Percentiles rank a stretch among this genome's conserved stretches.
Evolutionary conservation across 495 filamentous ascomycete species (phyloP).

Genomic region (Astrocystis sublimbata): DNA sequence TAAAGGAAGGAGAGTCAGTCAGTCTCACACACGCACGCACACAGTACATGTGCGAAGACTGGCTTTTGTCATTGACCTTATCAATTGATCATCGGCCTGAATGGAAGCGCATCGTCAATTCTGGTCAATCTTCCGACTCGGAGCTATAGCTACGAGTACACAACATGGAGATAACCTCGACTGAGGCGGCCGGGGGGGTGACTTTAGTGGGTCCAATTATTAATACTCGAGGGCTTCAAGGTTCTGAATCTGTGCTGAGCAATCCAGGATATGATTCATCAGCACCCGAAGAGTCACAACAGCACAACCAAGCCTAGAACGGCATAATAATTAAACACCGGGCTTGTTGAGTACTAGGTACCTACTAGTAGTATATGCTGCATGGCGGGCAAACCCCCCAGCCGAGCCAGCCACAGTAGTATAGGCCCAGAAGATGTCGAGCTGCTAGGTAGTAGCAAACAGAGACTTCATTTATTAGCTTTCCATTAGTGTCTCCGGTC

Average conservation of each 20-base stretch:
- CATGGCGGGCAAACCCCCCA: background rate
- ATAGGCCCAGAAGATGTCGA: background rate
- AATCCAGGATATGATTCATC: slow-evolving; percentile 21
- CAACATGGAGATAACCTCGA: slow-evolving; percentile 11
- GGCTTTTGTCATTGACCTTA: background rate
- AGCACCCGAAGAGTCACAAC: slow-evolving; percentile 19
- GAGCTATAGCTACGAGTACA: slow-evolving; percentile 11
- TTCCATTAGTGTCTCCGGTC: slow-evolving; percentile 2
- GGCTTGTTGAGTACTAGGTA: background rate
- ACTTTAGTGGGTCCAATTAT: slow-evolving; percentile 14
- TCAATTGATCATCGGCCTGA: slow-evolving; percentile 10
- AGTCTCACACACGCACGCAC: too few species aligned
- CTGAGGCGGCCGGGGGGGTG: background rate
- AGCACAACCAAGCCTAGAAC: slow-evolving; percentile 10
- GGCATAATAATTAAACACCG: slow-evolving; percentile 16
- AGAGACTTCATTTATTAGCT: background rate
- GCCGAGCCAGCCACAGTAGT: background rate
- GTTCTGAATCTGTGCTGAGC: slow-evolving; percentile 12
- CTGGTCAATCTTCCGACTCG: slow-evolving; percentile 1
- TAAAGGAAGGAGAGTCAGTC: slow-evolving; percentile 6
- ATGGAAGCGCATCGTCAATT: slow-evolving; percentile 10
- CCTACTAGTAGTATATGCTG: background rate
- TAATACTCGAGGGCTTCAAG: slow-evolving; percentile 16
- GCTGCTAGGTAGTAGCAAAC: background rate
- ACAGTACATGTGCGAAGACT: too few species aligned